These are phyloP conservation scores for Cytospora piceicola DNA, from an alignment of 2,329 filamentous ascomycete genomes.

Conservation along the genomic window DNA sequence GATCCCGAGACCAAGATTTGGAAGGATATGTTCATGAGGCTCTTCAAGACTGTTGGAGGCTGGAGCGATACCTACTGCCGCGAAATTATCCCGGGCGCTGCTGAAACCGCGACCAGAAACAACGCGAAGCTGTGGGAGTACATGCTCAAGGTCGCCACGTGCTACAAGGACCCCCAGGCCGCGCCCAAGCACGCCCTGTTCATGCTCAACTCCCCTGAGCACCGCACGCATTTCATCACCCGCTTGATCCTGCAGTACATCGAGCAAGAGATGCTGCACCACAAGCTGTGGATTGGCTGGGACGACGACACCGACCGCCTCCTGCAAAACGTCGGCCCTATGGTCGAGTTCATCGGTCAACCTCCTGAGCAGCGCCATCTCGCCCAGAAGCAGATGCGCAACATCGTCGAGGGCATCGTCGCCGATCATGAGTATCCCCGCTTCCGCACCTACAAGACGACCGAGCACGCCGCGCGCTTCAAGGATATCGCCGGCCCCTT, in stretches of 20 bases:
- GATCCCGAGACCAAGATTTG: slow-evolving; percentile 23
- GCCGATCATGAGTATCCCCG: slow-evolving; percentile 36
- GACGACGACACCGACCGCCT: slow-evolving; percentile 35
- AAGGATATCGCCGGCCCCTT: slow-evolving; percentile 49
- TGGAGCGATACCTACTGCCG: slow-evolving; percentile 37
- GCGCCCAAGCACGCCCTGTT: slow-evolving; percentile 39
- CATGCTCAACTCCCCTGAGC: slow-evolving; percentile 39
- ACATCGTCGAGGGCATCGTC: slow-evolving; percentile 41
- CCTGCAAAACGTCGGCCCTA: slow-evolving; percentile 30
- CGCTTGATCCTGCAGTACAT: slow-evolving; percentile 45
- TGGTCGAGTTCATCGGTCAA: slow-evolving; percentile 31
- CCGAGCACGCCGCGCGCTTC: slow-evolving; percentile 34
- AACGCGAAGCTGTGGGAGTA: slow-evolving; percentile 41
- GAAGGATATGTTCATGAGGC: slow-evolving; percentile 24
- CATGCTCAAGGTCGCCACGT: slow-evolving; percentile 40
- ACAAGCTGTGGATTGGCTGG: slow-evolving; percentile 42
- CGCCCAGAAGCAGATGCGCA: slow-evolving; percentile 43
- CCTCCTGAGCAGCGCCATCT: slow-evolving; percentile 40
- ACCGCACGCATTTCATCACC: slow-evolving; percentile 43
- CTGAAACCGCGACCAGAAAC: slow-evolving; percentile 31
- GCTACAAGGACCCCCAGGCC: slow-evolving; percentile 35
- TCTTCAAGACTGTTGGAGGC: slow-evolving; percentile 30
- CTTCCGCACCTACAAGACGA: slow-evolving; percentile 35
- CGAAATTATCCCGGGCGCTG: slow-evolving; percentile 30
- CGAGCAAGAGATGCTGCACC: slow-evolving; percentile 40